These are phyloP conservation scores for Podaxis rugospora DNA, from an alignment of 768 basidiomycete genomes.

Conservation along the genomic window DNA sequence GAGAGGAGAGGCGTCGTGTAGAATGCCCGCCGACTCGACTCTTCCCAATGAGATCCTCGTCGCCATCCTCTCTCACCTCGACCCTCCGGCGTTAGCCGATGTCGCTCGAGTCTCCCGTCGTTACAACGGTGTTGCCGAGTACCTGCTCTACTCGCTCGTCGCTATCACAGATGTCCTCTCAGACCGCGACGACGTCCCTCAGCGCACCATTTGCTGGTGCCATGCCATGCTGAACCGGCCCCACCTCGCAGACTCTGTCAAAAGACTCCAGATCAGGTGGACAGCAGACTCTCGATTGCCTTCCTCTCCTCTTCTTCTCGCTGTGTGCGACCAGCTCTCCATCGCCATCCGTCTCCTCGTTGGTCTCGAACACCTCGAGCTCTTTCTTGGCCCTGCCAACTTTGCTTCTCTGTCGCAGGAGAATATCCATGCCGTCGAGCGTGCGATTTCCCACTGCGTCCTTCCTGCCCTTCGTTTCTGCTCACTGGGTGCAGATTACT, in stretches of 20 bases:
- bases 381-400: slow-evolving; percentile 47
- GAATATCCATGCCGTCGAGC: slow-evolving; percentile 42
- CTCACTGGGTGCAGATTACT: slow-evolving; percentile 43
- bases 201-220: slow-evolving; percentile 47
- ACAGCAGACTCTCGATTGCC: slow-evolving; percentile 32
- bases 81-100: slow-evolving; percentile 31
- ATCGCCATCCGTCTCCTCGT: slow-evolving; percentile 30
- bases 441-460: slow-evolving; percentile 31
- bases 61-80: slow-evolving; percentile 40
- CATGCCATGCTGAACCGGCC: slow-evolving; percentile 41
- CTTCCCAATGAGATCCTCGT: slow-evolving; percentile 56
- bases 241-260: slow-evolving; percentile 42
- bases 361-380: slow-evolving; percentile 50
- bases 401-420: slow-evolving; percentile 18
- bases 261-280: slow-evolving; percentile 52
- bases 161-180: slow-evolving; percentile 44
- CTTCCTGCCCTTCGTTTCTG: slow-evolving; percentile 38
- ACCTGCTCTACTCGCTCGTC: slow-evolving; percentile 52
- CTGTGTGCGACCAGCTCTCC: slow-evolving; percentile 36
- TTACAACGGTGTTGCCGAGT: slow-evolving; percentile 52
- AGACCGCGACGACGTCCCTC: slow-evolving; percentile 33
- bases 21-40: slow-evolving; percentile 17
- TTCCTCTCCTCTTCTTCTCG: slow-evolving; percentile 25
- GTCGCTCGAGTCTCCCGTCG: slow-evolving; percentile 42
- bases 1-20: not conserved